These are phyloP conservation scores for Neonectria punicea DNA, from an alignment of 2,329 filamentous ascomycete species.

Conservation along the genomic window DNA sequence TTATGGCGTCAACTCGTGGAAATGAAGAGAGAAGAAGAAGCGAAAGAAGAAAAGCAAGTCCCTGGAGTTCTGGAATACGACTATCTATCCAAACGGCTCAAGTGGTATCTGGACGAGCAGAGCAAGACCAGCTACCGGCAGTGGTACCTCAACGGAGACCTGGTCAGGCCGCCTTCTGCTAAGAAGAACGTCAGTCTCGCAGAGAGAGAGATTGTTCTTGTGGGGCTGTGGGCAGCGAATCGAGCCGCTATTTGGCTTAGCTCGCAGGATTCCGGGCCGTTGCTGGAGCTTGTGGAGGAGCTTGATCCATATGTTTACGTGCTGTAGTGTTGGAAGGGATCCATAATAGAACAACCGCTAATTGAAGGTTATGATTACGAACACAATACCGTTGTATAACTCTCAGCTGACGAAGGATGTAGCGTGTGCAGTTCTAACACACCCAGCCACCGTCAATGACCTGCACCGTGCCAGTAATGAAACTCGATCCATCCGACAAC, in stretches of 20 bases:
- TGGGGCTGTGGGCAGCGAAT: slow-evolving; percentile 18
- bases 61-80: slow-evolving; percentile 11
- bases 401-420: too few species aligned
- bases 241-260: slow-evolving; percentile 17
- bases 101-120: slow-evolving; percentile 15
- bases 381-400: neutral
- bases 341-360: neutral
- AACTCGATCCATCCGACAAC: neutral
- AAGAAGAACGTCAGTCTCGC: slow-evolving; percentile 1
- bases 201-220: slow-evolving; percentile 9
- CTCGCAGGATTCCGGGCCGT: slow-evolving; percentile 16
- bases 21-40: neutral
- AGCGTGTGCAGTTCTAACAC: neutral
- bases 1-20: neutral
- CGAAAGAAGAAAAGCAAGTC: neutral
- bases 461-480: slow-evolving; percentile 5
- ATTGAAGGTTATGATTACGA: neutral
- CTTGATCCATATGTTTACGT: slow-evolving; percentile 18
- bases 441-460: slow-evolving; percentile 7
- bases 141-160: slow-evolving; percentile 15
- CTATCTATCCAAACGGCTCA: slow-evolving; percentile 4
- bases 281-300: slow-evolving; percentile 15
- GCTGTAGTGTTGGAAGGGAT: neutral
- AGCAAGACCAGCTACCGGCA: neutral
- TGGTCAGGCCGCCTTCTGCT: neutral